Percentiles rank a stretch among this genome's conserved stretches.
Evolutionary conservation across 768 basidiomycete genomes (phyloP).

Genomic region (Naganishia vaughanmartiniae): DNA sequence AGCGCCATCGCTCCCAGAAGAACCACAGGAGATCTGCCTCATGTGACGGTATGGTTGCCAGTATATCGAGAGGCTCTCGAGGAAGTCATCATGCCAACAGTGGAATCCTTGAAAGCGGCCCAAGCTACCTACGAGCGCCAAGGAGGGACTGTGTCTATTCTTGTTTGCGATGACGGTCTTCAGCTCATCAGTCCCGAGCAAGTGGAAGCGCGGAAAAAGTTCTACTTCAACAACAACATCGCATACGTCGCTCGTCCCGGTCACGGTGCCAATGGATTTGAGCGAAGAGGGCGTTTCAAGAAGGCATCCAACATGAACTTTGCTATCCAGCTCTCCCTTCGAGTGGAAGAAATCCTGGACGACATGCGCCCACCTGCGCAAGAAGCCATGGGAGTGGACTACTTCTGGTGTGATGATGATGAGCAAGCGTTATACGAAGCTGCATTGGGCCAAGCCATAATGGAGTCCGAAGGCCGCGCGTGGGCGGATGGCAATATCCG

Average conservation of each 20-base stretch:
- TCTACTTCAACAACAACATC: slow-evolving; percentile 69
- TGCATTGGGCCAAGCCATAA: slow-evolving; percentile 70
- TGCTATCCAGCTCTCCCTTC: slow-evolving; percentile 66
- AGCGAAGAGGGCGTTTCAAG: slow-evolving; percentile 85
- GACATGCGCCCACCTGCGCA: not conserved
- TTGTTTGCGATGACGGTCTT: slow-evolving; percentile 80
- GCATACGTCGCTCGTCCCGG: slow-evolving; percentile 79
- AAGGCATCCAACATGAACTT: slow-evolving; percentile 95
- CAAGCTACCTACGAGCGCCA: slow-evolving; percentile 86
- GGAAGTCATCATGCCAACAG: slow-evolving; percentile 58
- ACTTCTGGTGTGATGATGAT: slow-evolving; percentile 53
- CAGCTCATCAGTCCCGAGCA: slow-evolving; percentile 66
- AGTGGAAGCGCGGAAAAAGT: slow-evolving; percentile 64
- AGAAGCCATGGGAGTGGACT: not conserved
- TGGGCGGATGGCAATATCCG: slow-evolving; percentile 68
- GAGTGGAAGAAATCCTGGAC: no score
- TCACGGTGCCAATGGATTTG: slow-evolving; percentile 67
- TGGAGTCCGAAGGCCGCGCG: slow-evolving; percentile 66
- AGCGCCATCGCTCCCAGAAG: slow-evolving; percentile 44
- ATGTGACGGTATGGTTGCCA: not conserved
- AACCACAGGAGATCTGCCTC: slow-evolving; percentile 65
- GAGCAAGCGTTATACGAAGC: slow-evolving; percentile 64
- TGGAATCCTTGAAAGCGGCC: slow-evolving; percentile 74
- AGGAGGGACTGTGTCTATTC: slow-evolving; percentile 74
- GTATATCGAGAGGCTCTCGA: slow-evolving; percentile 51